Evolutionary conservation across 257 asterid species (phyloP), one percentile per base, ranked within the genome.

Genomic region (Nyctanthes arbortristis): DNA sequence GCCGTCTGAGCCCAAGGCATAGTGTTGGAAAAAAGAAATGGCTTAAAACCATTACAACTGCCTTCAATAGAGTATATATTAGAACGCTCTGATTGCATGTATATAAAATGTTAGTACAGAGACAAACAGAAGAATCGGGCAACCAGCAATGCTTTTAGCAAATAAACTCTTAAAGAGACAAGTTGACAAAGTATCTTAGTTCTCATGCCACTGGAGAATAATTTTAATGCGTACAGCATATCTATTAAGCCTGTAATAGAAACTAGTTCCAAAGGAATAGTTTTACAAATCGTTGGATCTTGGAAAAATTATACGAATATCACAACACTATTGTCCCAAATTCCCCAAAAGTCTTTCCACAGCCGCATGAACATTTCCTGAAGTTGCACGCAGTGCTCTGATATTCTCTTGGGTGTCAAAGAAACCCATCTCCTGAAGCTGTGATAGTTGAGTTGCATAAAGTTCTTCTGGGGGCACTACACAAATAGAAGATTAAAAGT

Each of bases 401-500:
- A 79, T 75, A 25, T 79, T 79, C 32, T 79, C 81, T 57, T 72
- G 76, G 3, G 67, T 60, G 43, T 79, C 84, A 14, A 63, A 55
- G 73, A 79, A 79, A 24, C 84, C 84, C 90, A 87, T 84, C 72
- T 87, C 93, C 29, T 73, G 90, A 29, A 87, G 80, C 78, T 82
- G 90, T 28, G 80, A 40, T 7, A 79, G 80, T 56, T 75, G 84
- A 29, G 74, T 68, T 5, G 84, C 79, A 27, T 80, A 80, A 5
- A 71, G 69, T 30, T 80, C 81, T 64, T 76, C 84, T 22, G 81
- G 84, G 73, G 84, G 68, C 49, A 52, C 81, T 76, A 62, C 40
- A 69, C n/a, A 45, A 28, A 32, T 55, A 47, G 24, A 56, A 39
- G 4, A 69, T 4, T 22, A 68, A 54, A 30, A 63, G 62, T 65